Evolutionary conservation across 805 yeast species (phyloP).

Genomic region (Spathaspora girioi): DNA sequence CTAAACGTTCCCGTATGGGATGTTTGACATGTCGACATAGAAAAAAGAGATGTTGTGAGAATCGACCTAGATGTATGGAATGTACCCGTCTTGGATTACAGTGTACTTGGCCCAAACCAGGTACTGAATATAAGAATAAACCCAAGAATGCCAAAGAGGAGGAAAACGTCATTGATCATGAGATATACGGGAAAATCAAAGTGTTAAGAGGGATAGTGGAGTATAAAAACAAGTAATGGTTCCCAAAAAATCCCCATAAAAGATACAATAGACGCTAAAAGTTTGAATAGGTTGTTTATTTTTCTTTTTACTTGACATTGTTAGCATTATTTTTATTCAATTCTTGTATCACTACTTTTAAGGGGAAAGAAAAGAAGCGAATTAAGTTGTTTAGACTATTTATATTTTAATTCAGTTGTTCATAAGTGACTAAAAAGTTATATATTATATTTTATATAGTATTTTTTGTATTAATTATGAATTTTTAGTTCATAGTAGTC

Average conservation of each 20-base stretch:
- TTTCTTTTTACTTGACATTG: neutral
- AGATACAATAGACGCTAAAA: neutral
- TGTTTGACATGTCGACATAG: constrained; percentile 76
- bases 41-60: constrained; percentile 76
- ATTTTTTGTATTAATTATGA: neutral
- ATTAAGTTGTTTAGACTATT: neutral
- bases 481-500: neutral
- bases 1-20: constrained; percentile 64
- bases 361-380: neutral
- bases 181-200: constrained; percentile 54
- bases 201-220: constrained; percentile 64
- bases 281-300: neutral
- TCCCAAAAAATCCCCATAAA: neutral
- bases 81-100: constrained; percentile 60
- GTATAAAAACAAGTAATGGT: constrained; percentile 19
- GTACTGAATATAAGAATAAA: constrained; percentile 57
- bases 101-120: constrained; percentile 76
- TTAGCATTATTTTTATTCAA: neutral
- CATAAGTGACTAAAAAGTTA: neutral
- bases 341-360: neutral
- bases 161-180: constrained; percentile 53
- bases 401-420: neutral
- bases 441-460: neutral
- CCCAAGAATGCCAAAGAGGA: constrained; percentile 47
- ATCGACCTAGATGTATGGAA: constrained; percentile 62